Evolutionary conservation across 2,329 filamentous ascomycete genomes (phyloP).

Genomic region (Sporothrix brasiliensis): DNA sequence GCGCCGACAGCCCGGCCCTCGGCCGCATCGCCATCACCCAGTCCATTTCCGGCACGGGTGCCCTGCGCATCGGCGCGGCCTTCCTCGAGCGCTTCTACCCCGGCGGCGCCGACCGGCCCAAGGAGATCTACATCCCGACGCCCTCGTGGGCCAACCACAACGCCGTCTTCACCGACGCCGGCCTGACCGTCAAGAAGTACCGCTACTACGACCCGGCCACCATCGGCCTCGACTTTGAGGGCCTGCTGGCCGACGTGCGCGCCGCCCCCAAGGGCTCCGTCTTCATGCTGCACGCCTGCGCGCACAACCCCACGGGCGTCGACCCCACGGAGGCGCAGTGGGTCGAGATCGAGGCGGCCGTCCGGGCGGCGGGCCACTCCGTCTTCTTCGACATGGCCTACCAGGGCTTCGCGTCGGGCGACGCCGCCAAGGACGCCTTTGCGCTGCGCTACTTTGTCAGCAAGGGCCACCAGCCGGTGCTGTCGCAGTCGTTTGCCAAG

Average conservation of each 20-base stretch:
- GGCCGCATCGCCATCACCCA: constrained; percentile 87
- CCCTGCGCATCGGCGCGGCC: constrained; percentile 88
- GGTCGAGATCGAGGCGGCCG: constrained; percentile 82
- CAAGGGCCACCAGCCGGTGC: constrained; percentile 83
- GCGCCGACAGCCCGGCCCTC: constrained; percentile 72
- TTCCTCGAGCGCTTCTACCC: constrained; percentile 94
- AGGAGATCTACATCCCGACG: constrained; percentile 94
- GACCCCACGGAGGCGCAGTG: constrained; percentile 92
- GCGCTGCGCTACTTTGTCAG: constrained; percentile 91
- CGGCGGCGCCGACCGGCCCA: constrained; percentile 57
- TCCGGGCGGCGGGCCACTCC: constrained; percentile 86
- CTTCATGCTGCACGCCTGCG: constrained; percentile 93
- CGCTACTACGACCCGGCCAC: constrained; percentile 99
- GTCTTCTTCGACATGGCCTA: constrained; percentile 99
- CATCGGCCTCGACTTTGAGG: constrained; percentile 96
- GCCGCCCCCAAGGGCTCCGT: constrained; percentile 82
- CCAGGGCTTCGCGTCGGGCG: constrained; percentile 93
- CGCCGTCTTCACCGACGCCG: constrained; percentile 92
- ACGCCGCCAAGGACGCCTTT: constrained; percentile 91
- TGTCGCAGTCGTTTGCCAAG: constrained; percentile 96
- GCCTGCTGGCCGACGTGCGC: constrained; percentile 88
- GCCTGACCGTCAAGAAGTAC: constrained; percentile 91
- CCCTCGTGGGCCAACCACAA: constrained; percentile 99
- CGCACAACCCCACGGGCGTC: constrained; percentile 96
- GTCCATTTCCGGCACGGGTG: constrained; percentile 96